These are phyloP conservation scores for Auricularia heimuer DNA, from an alignment of 768 basidiomycete species.

Conservation along the genomic window DNA sequence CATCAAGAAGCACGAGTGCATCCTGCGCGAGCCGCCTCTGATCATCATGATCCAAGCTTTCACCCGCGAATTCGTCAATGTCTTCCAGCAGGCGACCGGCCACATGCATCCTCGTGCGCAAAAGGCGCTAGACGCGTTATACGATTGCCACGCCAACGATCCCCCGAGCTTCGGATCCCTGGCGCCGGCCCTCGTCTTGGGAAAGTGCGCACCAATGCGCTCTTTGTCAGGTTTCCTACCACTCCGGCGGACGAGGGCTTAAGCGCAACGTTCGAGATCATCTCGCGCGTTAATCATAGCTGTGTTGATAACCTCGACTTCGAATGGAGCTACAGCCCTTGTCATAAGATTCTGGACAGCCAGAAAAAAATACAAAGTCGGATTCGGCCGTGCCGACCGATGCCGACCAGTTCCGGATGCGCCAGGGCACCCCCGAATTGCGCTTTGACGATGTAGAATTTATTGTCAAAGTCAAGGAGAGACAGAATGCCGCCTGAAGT, in stretches of 20 bases:
- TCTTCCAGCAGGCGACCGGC: background rate
- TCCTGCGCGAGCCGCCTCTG: constrained; percentile 19
- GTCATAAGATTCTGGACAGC: no score
- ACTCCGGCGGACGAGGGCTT: background rate
- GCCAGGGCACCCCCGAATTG: no score
- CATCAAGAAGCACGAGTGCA: constrained; percentile 23
- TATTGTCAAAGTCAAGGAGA: no score
- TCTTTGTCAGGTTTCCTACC: background rate
- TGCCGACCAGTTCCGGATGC: no score
- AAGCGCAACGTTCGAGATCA: background rate
- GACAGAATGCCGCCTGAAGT: no score
- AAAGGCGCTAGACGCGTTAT: background rate
- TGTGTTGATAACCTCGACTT: background rate
- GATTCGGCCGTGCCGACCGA: no score
- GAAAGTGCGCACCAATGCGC: background rate
- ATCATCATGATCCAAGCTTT: constrained; percentile 10
- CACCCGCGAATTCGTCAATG: background rate
- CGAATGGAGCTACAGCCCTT: background rate
- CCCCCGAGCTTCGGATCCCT: background rate
- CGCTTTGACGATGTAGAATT: no score
- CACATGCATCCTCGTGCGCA: background rate
- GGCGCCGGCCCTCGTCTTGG: background rate
- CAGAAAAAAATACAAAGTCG: no score
- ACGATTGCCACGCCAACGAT: background rate
- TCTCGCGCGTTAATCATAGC: background rate